Percentiles rank a stretch among this genome's conserved stretches.
Evolutionary conservation across 208 protist species (phyloP).

Genomic region (Crithidia expoeki): DNA sequence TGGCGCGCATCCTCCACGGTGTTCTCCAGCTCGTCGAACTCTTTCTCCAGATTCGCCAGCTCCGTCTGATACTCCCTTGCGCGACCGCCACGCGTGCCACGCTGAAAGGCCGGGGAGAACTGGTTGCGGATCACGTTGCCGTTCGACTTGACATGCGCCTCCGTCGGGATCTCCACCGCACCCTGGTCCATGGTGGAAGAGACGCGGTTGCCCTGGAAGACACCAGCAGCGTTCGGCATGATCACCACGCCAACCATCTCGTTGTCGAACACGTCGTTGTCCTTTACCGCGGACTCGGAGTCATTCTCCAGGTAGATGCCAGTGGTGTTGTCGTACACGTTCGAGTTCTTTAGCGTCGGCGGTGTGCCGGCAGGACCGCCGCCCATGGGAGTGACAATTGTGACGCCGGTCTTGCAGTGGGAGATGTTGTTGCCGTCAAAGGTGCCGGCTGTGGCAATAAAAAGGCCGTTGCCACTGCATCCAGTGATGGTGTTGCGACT

Average conservation of each 20-base stretch:
- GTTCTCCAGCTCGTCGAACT: constrained; percentile 36
- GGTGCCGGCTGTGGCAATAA: constrained; percentile 51
- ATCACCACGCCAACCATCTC: constrained; percentile 51
- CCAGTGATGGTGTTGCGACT: constrained; percentile 62
- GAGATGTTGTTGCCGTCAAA: constrained; percentile 71
- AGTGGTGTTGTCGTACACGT: constrained; percentile 67
- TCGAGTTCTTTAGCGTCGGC: constrained; percentile 50
- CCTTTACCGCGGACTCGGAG: constrained; percentile 38
- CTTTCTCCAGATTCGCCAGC: constrained; percentile 33
- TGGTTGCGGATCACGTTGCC: constrained; percentile 85
- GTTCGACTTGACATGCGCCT: constrained; percentile 51
- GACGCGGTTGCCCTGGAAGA: constrained; percentile 75
- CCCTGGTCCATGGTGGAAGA: constrained; percentile 63
- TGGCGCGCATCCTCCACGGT: constrained; percentile 17
- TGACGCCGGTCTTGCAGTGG: constrained; percentile 68
- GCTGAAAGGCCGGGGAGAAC: constrained; percentile 87
- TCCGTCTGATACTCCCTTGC: constrained; percentile 56
- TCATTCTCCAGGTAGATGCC: constrained; percentile 61
- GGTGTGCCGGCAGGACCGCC: constrained; percentile 14
- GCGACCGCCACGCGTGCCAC: constrained; percentile 49
- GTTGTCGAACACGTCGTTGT: constrained; percentile 91
- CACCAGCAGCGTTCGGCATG: constrained; percentile 42
- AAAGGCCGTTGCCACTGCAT: constrained; percentile 60
- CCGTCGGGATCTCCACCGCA: constrained; percentile 59
- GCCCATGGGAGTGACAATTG: constrained; percentile 35